These are phyloP conservation scores for Pharnaceum exiguum DNA, from an alignment of 148 eudicot genomes.

Conservation along the genomic window DNA sequence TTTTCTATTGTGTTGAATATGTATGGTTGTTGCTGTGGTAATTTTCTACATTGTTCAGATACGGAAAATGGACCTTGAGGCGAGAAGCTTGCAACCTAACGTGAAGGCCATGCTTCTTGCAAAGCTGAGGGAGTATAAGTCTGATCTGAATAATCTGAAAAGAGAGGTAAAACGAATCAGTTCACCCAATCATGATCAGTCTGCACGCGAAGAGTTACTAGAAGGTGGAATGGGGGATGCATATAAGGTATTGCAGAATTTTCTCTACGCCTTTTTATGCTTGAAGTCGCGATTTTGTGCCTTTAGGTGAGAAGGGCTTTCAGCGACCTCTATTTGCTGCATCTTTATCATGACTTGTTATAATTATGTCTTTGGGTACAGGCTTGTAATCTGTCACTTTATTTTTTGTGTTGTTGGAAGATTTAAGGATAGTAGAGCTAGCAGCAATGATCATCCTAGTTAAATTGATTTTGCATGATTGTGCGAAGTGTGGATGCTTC, in stretches of 20 bases:
- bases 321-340: no score
- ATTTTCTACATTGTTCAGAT: conserved; percentile 39
- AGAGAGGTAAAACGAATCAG: conserved; percentile 62
- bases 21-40: conserved; percentile 5
- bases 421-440: no score
- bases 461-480: no score
- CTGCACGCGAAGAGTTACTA: conserved; percentile 62
- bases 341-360: no score
- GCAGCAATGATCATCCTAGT: no score
- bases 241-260: conserved; percentile 54
- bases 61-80: conserved; percentile 96
- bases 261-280: not conserved
- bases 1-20: not conserved
- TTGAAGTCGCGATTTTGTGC: no score
- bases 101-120: conserved; percentile 86
- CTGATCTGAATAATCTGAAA: conserved; percentile 78
- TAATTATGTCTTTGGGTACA: no score
- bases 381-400: no score
- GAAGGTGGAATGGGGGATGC: conserved; percentile 68
- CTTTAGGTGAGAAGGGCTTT: no score
- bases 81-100: conserved; percentile 87
- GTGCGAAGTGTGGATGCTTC: no score
- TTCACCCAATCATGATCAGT: conserved; percentile 45
- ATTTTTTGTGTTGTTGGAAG: no score
- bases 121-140: conserved; percentile 81